Evolutionary conservation across 805 yeast genomes (phyloP).

Genomic region (Pichia sporocuriosa): DNA sequence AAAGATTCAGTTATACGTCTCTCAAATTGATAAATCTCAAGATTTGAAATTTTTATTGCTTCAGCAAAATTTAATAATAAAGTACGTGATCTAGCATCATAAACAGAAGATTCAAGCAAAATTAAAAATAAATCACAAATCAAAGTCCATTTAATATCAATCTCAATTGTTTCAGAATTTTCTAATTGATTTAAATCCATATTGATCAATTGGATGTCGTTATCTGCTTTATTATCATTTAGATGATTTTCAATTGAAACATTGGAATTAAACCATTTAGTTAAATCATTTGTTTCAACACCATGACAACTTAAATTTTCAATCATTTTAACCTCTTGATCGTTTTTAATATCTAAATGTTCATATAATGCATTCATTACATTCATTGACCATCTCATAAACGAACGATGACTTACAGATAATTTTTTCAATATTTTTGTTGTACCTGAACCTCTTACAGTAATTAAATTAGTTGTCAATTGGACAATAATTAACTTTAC

Average conservation of each 20-base stretch:
- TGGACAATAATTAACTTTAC: slow-evolving; percentile 69
- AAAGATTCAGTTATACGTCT: slow-evolving; percentile 83
- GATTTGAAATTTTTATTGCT: slow-evolving; percentile 45
- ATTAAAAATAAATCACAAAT: slow-evolving; percentile 84
- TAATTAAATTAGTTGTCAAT: slow-evolving; percentile 75
- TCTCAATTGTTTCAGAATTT: slow-evolving; percentile 33
- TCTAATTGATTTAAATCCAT: slow-evolving; percentile 27
- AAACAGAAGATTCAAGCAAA: slow-evolving; percentile 73
- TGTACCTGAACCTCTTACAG: slow-evolving; percentile 45
- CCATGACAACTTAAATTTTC: slow-evolving; percentile 83
- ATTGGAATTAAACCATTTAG: slow-evolving; percentile 44
- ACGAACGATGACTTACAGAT: slow-evolving; percentile 64
- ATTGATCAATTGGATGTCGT: slow-evolving; percentile 16
- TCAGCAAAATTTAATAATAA: slow-evolving; percentile 64
- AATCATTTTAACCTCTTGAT: slow-evolving; percentile 77
- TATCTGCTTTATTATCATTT: slow-evolving; percentile 17
- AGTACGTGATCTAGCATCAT: slow-evolving; percentile 84
- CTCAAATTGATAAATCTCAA: slow-evolving; percentile 85
- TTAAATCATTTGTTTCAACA: slow-evolving; percentile 63
- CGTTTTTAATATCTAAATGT: slow-evolving; percentile 67
- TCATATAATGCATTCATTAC: slow-evolving; percentile 65
- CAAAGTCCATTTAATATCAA: slow-evolving; percentile 89
- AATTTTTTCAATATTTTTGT: slow-evolving; percentile 51
- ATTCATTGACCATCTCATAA: slow-evolving; percentile 78
- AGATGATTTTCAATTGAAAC: slow-evolving; percentile 46